Evolutionary conservation across 179 eudicot species (phyloP).

Genomic region (Drosera spatulata): DNA sequence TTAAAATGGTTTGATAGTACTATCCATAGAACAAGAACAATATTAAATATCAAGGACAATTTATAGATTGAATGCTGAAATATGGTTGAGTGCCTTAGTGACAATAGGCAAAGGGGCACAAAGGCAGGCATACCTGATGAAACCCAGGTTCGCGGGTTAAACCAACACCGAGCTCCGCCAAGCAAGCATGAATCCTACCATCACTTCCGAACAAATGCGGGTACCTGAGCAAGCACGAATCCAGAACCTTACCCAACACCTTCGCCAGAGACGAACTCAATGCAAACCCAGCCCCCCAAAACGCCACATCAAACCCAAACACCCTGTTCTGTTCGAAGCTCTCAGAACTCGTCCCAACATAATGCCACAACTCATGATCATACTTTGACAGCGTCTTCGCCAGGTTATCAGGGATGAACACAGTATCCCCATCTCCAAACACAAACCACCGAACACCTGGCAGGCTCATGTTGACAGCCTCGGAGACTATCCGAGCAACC

Average conservation of each 20-base stretch:
- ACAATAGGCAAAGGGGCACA: no score
- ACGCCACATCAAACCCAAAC: conserved; percentile 61
- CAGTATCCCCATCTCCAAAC: conserved; percentile 74
- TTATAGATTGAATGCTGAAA: no score
- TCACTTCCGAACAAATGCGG: conserved; percentile 80
- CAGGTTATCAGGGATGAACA: conserved; percentile 45
- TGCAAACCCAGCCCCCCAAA: conserved; percentile 82
- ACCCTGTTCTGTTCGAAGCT: conserved; percentile 33
- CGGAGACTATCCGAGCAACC: conserved; percentile 54
- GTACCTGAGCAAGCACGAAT: conserved; percentile 62
- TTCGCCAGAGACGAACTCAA: conserved; percentile 45
- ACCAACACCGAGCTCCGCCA: conserved; percentile 69
- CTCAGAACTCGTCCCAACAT: conserved; percentile 61
- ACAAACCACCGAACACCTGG: conserved; percentile 43
- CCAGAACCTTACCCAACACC: conserved; percentile 52
- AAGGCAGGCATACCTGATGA: conserved; percentile 85
- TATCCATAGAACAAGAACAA: no score
- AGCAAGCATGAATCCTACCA: conserved; percentile 49
- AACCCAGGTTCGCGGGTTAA: conserved; percentile 68
- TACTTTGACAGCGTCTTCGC: conserved; percentile 30
- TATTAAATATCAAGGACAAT: no score
- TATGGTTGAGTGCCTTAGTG: no score
- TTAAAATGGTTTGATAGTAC: no score
- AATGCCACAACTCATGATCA: conserved; percentile 44
- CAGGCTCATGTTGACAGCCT: conserved; percentile 21